These are phyloP conservation scores for Pseudopithomyces maydicus DNA, from an alignment of 2,329 filamentous ascomycete species.

Conservation along the genomic window DNA sequence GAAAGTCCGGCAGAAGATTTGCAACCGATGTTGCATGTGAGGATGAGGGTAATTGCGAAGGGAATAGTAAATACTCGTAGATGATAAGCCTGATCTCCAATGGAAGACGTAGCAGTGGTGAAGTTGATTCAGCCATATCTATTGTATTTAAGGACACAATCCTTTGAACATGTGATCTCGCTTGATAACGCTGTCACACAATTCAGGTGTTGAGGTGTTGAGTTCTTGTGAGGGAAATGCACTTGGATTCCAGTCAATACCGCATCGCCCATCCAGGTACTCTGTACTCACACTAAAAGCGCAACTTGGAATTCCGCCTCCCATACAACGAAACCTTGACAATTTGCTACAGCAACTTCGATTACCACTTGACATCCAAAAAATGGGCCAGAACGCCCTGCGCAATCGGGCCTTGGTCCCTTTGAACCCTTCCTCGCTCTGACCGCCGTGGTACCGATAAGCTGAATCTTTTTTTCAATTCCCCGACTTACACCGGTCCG, in stretches of 20 bases:
- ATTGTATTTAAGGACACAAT: neutral
- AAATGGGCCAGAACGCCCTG: neutral
- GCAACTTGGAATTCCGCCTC: neutral
- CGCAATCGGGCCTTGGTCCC: neutral
- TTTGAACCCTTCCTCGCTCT: neutral
- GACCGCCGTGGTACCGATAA: slow-evolving; percentile 11
- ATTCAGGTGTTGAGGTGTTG: neutral
- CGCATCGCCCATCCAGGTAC: slow-evolving; percentile 3
- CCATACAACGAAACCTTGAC: neutral
- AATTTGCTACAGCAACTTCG: too few species aligned
- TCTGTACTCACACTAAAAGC: neutral
- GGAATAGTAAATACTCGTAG: slow-evolving; percentile 50
- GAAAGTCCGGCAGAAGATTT: slow-evolving; percentile 46
- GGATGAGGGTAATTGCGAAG: slow-evolving; percentile 40
- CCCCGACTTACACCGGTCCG: neutral
- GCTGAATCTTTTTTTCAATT: neutral
- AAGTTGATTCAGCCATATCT: slow-evolving; percentile 17
- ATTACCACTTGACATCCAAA: neutral
- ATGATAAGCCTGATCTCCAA: slow-evolving; percentile 54
- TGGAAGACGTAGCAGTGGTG: slow-evolving; percentile 50
- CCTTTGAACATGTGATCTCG: neutral
- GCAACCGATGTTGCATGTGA: slow-evolving; percentile 36
- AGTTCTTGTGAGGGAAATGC: neutral
- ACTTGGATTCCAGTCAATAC: neutral
- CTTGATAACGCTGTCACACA: neutral